Evolutionary conservation across 495 filamentous ascomycete genomes (phyloP), one percentile per base, ranked within the genome.

Genomic region (Penicilliopsis zonata): DNA sequence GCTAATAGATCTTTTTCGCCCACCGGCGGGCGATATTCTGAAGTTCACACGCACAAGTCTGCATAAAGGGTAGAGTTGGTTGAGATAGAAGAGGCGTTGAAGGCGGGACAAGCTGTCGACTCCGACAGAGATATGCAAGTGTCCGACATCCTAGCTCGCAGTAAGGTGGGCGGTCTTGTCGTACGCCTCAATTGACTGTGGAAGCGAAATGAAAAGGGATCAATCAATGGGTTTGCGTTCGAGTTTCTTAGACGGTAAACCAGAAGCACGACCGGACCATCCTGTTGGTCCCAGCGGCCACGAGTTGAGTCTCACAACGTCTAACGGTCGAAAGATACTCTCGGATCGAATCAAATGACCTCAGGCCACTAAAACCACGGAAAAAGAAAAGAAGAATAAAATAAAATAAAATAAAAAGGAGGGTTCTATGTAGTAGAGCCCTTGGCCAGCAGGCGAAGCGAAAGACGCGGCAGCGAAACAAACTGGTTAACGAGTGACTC

Each of bases 91-190:
- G 92, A 74, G 21, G 69, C 53, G 46, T 74, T 76, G 53, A 93
- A 99, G 18, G 88, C 86, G 34, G 81, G 64, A 59, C 92, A 99
- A 34, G 70, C 62, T 13, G 70, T 82, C 15, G 92, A 95, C 24
- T 69, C 76, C 26, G 71, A 57, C 17, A 99, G 72, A 13, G 88
- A 73, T 34, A 99, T 74, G 49, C 92, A 99, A 35, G 44, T 45
- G 40, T 37, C 37, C 37, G 63, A 46, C 62, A 66, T 66, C 27
- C 35, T 42, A 49, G 38, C 34, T 32, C 31, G 12, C 18, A 9
- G 40, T 16, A 6, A 9, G n/a, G n/a, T n/a, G n/a, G n/a, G n/a
- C 15, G 25, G 4, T 28, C 25, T 28, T 28, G 25, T 28, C 22
- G 7, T 24, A n/a, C 7, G 22, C 22, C n/a, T 28, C 25, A 14